These are phyloP conservation scores for Penicillium egyptiacum DNA, from an alignment of 495 filamentous ascomycete genomes.

Conservation along the genomic window DNA sequence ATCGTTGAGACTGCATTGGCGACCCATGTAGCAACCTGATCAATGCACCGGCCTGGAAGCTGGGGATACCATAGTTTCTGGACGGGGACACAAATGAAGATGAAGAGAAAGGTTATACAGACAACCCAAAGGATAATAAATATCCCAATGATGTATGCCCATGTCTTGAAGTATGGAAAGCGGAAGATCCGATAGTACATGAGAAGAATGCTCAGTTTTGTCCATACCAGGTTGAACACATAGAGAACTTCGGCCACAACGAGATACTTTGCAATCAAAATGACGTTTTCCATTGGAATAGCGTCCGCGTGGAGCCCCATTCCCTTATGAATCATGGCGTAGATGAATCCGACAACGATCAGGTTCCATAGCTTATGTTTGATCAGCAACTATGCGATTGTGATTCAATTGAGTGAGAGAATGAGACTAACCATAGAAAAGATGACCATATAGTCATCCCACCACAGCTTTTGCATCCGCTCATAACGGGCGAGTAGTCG, in stretches of 20 bases:
- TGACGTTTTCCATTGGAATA: neutral
- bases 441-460: slow-evolving; percentile 43
- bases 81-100: slow-evolving; percentile 49
- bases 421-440: slow-evolving; percentile 37
- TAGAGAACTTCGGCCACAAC: slow-evolving; percentile 42
- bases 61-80: slow-evolving; percentile 40
- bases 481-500: slow-evolving; percentile 33
- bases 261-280: slow-evolving; percentile 38
- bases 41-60: slow-evolving; percentile 3
- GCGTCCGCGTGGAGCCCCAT: neutral
- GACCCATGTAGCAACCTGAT: slow-evolving; percentile 42
- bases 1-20: slow-evolving; percentile 50
- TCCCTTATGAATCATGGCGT: neutral
- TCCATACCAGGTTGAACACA: slow-evolving; percentile 44
- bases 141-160: slow-evolving; percentile 37
- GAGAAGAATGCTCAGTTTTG: slow-evolving; percentile 32
- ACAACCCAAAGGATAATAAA: slow-evolving; percentile 44
- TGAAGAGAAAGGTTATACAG: slow-evolving; percentile 42
- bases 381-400: neutral
- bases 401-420: neutral
- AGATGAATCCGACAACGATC: neutral
- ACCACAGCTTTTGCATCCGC: slow-evolving; percentile 35
- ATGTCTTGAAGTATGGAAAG: slow-evolving; percentile 35
- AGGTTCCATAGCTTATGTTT: neutral
- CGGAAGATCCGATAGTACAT: slow-evolving; percentile 48